A percentile compares a stretch with the other conserved stretches of the same genome.
Evolutionary conservation across 495 filamentous ascomycete species (phyloP).

Genomic region (Aspergillus carlsbadensis): DNA sequence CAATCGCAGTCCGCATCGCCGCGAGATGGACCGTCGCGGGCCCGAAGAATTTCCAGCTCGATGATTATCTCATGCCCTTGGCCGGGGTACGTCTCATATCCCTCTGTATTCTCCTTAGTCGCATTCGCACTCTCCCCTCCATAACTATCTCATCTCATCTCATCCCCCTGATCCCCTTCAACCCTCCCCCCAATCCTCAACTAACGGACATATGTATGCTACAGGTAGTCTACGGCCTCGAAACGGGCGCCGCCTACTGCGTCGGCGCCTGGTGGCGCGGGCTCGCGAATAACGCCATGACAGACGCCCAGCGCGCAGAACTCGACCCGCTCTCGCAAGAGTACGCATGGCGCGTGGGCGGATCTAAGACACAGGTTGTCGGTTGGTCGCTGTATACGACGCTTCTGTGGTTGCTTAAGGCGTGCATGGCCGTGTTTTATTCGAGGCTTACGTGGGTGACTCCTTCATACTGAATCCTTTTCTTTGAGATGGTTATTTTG

Average conservation of each 20-base stretch:
- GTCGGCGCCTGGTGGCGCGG: constrained; percentile 47
- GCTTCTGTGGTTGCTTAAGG: constrained; percentile 58
- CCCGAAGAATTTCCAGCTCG: constrained; percentile 46
- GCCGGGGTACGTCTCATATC: constrained; percentile 40
- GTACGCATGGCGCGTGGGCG: constrained; percentile 49
- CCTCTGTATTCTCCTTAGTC: background rate
- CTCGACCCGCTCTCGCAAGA: constrained; percentile 46
- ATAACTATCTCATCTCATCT: no score
- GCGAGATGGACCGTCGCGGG: constrained; percentile 54
- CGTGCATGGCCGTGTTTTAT: constrained; percentile 59
- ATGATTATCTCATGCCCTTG: constrained; percentile 62
- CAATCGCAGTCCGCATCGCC: constrained; percentile 49
- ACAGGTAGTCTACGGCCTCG: constrained; percentile 32
- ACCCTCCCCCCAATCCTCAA: background rate
- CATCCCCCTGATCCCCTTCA: background rate
- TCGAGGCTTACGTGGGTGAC: constrained; percentile 55
- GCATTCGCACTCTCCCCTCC: no score
- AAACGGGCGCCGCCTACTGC: constrained; percentile 48
- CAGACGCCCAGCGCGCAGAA: constrained; percentile 40
- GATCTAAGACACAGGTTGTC: constrained; percentile 57
- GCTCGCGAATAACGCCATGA: constrained; percentile 58
- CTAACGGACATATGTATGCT: background rate
- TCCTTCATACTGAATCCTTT: background rate
- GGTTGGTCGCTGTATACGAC: constrained; percentile 60
- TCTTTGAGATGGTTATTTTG: background rate